Percentiles rank a stretch among this genome's conserved stretches.
These are phyloP conservation scores for Tulasnella sp. DNA, from an alignment of 768 basidiomycete species.

Conservation along the genomic window DNA sequence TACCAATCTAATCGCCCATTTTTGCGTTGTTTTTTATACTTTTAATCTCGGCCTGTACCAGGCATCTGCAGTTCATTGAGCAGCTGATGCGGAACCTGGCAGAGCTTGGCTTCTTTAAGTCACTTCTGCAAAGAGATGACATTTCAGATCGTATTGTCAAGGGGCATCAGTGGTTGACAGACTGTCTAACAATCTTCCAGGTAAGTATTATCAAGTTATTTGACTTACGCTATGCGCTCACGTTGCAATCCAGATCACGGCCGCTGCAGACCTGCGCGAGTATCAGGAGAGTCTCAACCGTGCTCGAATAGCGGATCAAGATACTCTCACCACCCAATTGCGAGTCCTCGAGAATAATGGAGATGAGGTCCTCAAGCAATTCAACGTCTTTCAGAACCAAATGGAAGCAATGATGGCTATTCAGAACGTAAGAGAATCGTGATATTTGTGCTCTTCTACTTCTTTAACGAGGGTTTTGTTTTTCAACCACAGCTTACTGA, in stretches of 20 bases:
- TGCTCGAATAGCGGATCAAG: not conserved
- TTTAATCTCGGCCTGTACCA: not conserved
- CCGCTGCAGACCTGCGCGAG: not conserved
- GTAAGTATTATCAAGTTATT: not conserved
- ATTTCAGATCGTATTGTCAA: not conserved
- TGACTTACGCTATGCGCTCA: not conserved
- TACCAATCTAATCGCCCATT: not conserved
- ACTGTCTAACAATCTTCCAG: not conserved
- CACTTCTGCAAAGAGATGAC: not conserved
- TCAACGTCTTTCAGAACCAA: not conserved
- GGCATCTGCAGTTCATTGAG: not conserved
- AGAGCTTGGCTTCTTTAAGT: not conserved
- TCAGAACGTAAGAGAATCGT: not conserved
- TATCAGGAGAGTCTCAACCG: not conserved
- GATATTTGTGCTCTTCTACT: no score
- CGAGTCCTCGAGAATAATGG: not conserved
- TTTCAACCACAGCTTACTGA: not conserved
- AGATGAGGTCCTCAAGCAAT: not conserved
- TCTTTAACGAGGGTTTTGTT: no score
- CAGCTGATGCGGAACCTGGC: not conserved
- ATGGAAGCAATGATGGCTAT: constrained; percentile 4
- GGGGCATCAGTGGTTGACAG: not conserved
- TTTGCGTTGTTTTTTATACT: no score
- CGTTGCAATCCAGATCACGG: not conserved
- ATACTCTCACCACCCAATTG: not conserved